Base-by-base conservation (phyloP, 306 rosid species). In the Rosa lucieae region DNA sequence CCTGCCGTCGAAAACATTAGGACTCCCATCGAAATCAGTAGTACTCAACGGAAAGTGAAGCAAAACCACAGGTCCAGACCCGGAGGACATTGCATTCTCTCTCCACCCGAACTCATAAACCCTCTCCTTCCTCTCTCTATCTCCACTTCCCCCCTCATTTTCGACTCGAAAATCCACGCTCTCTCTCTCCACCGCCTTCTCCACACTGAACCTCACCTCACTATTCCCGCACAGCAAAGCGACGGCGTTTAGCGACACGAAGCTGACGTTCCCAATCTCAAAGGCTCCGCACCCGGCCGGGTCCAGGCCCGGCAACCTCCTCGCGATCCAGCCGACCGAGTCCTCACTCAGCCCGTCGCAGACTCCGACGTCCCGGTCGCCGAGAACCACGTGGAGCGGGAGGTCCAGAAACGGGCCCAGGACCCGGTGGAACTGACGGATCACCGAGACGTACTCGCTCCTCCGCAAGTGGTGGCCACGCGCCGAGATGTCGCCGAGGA, bases 401-500 rank as follows among this genome's bases (percentile, higher is more conserved):
- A 87, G 86, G 35, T 66, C 87, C 43, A 76, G 83, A 76, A 84
- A 89, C 13, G 96, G 96, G 3, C 96, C 93, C 75, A 89, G 37
- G 21, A 86, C 56, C 17, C 75, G 47, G 72, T 87, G 84, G 52
- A 91, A 86, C 79, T 86, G 89, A 52, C 29, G 89, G 20, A 87
- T 78, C 79, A 89, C 90, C 1, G 90, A 81, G 13, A 32, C 23
- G 90, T 89, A 89, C 58, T 87, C 82, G 78, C 74, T 23, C 74
- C 75, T 84, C 6, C 90, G 83, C 78, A 86, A 79, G 66, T 84
- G 82, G 37, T 82, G 78, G n/a, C 96, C 96, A 53, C 78, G 83
- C 52, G 96, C 91, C 77, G 96, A 89, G 67, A 91, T 82, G 70
- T 91, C 96, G 37, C 96, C 96, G 85, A 91, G 74, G 51, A 91